Evolutionary conservation across 345 rosid genomes (phyloP), one percentile per base, ranked within the genome.

Genomic region (Eucalyptus pauciflora): DNA sequence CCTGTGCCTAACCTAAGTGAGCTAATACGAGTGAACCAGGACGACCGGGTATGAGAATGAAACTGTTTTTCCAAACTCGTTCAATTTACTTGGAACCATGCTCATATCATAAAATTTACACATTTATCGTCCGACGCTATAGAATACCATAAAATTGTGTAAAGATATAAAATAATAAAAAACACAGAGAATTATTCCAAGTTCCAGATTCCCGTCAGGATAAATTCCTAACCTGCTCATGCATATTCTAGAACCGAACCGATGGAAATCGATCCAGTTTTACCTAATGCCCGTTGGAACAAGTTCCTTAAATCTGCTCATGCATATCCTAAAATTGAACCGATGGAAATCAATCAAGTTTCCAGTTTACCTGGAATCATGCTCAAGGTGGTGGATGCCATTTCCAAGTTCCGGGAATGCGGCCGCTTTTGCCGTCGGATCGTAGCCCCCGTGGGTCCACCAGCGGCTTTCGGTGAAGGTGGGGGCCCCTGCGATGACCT

Each of bases 1-100:
- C 33, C 4, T 4, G 0, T 29, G 15, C 14, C 33, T 27, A 10
- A 18, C 25, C 4, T 12, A 10, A 33, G 45, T 8, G 45, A 71
- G 81, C 13, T 10, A 10, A 33, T 18, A 2, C 0, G 1, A 18
- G 81, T 43, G 25, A 20, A 10, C 4, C 2, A 9, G 0, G 22
- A 2, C 0, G 7, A 1, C 0, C 1, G 0, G 4, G 3, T 18
- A 5, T 9, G 10, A 37, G 14, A 71, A 33, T 22, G 4, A 33
- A 71, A 33, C 18, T 10, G 1, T 37, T 71, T 71, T 8, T 33
- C 25, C 7, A 18, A 18, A 18, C 81, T 33, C 0, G 45, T 33
- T 69, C 81, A 10, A 33, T 37, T 17, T 33, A 69, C 2, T 1
- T 0, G 0, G 25, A 52, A 52, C 10, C 5, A 52, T 52, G 1